Percentiles rank a stretch among this genome's conserved stretches.
phyloP scores from a whole-genome alignment of 148 eudicot genomes.

The Chenopodium berlandieri region DNA sequence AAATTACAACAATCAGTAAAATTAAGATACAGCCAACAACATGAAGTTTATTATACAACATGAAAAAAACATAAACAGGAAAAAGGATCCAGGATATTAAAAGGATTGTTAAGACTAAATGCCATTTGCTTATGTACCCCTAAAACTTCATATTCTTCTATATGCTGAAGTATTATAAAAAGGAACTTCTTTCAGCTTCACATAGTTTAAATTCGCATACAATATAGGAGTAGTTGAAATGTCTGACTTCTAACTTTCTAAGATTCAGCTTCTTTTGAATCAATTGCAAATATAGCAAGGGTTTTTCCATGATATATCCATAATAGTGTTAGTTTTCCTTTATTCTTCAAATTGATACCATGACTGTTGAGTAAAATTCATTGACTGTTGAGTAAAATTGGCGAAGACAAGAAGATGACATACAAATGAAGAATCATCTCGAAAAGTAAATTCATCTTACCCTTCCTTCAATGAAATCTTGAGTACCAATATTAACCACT shows the following conservation, averaged over 20 bases:
- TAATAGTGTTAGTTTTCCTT: not conserved
- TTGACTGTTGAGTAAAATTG: not conserved
- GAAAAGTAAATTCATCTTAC: slow-evolving; percentile 41
- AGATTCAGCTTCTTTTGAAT: not conserved
- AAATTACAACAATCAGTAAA: not conserved
- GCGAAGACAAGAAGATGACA: not conserved
- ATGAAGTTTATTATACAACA: not conserved
- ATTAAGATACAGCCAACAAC: not conserved
- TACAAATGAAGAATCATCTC: not conserved
- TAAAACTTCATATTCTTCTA: not conserved
- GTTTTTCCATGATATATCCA: not conserved
- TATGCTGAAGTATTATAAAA: not conserved
- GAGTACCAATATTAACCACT: slow-evolving; percentile 91
- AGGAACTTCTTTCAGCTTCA: not conserved
- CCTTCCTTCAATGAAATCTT: slow-evolving; percentile 98
- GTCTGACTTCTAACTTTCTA: not conserved
- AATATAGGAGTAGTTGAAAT: not conserved
- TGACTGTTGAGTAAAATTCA: not conserved
- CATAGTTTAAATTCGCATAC: not conserved
- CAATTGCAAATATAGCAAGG: not conserved
- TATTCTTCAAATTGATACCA: not conserved
- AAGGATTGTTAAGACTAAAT: not conserved
- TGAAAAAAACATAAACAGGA: slow-evolving; percentile 3
- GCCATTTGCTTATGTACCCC: not conserved
- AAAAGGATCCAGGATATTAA: not conserved